Base-by-base conservation (phyloP, 768 basidiomycete species). In the Russula olivacea region DNA sequence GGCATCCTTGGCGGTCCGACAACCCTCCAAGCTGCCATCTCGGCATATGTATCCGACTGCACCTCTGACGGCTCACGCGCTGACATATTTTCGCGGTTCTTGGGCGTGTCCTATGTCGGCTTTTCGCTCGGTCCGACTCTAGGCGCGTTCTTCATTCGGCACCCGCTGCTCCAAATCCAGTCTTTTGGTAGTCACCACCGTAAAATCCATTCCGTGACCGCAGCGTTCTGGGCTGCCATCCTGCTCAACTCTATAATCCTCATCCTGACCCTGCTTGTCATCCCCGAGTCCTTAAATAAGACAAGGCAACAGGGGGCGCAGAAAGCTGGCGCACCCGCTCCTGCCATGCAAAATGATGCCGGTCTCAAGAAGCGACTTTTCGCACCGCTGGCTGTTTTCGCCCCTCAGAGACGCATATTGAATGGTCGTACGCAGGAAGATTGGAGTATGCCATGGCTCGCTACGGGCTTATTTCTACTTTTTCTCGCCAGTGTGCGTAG, bases 21-120 rank as follows among this genome's bases (percentile, higher is more conserved):
- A 8, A 86, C 74, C 45, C 80, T 77, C 72, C 82, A 71, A 70
- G 85, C 74, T 73, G 89, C 82, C 69, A 86, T 78, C 74, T 85
- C 76, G 71, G 90, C 76, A 67, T 89, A 76, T 79, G 84, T 81
- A 74, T 87, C 89, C 73, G 79, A 83, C 76, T 91, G 89, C 70
- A 93, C 91, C 2, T 88, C 88, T n/a, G 78, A 83, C 49, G 91
- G 90, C 48, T 91, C 91, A 10, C 83, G 90, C 47, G 82, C 91
- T 1, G 79, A 83, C 45, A 83, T 76, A 41, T 76, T 73, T 63
- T 72, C 68, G 56, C 85, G 87, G 4, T 81, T 93, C 55, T 81
- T 84, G 61, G 93, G 93, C 3, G 83, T 91, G 59, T 79, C 87
- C 52, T 91, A 85, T 75, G 72, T 86, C 40, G 93, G 93, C 5